phyloP scores from a whole-genome alignment of 2,329 filamentous ascomycete species.

The Pseudopithomyces maydicus region DNA sequence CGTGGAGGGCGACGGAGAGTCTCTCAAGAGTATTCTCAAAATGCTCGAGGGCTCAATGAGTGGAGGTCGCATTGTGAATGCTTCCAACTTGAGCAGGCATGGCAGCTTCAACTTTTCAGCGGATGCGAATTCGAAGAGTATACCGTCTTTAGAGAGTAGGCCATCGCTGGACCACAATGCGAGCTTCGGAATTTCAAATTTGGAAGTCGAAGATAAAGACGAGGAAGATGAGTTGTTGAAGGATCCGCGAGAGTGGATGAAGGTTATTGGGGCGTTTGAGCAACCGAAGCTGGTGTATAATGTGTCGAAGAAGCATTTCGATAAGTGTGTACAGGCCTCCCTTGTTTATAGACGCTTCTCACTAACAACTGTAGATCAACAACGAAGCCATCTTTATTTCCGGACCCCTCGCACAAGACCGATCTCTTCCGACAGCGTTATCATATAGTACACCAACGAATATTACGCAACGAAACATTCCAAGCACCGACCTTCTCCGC shows the following conservation, averaged over 20 bases:
- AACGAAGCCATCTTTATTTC: slow-evolving; percentile 59
- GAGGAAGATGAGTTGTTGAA: slow-evolving; percentile 64
- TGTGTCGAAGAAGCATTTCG: slow-evolving; percentile 85
- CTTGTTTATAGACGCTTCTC: not conserved
- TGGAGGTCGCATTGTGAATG: slow-evolving; percentile 71
- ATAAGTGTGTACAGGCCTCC: slow-evolving; percentile 59
- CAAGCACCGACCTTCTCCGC: slow-evolving; percentile 78
- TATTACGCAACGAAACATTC: slow-evolving; percentile 91
- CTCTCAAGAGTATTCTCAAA: slow-evolving; percentile 80
- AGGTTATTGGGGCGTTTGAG: slow-evolving; percentile 80
- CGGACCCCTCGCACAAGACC: slow-evolving; percentile 80
- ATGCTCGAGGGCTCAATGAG: slow-evolving; percentile 86
- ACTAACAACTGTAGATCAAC: slow-evolving; percentile 41
- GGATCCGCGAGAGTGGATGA: slow-evolving; percentile 82
- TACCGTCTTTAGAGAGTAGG: slow-evolving; percentile 14
- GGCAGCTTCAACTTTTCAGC: slow-evolving; percentile 67
- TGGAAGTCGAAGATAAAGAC: slow-evolving; percentile 60
- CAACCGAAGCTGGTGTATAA: slow-evolving; percentile 83
- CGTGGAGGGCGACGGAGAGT: slow-evolving; percentile 75
- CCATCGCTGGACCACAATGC: slow-evolving; percentile 62
- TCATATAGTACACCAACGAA: slow-evolving; percentile 87
- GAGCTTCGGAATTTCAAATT: slow-evolving; percentile 63
- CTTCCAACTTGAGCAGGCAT: slow-evolving; percentile 64
- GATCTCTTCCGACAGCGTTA: slow-evolving; percentile 87
- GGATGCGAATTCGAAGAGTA: slow-evolving; percentile 27